phyloP scores from a whole-genome alignment of 768 basidiomycete species.

The Suillus bovinus region DNA sequence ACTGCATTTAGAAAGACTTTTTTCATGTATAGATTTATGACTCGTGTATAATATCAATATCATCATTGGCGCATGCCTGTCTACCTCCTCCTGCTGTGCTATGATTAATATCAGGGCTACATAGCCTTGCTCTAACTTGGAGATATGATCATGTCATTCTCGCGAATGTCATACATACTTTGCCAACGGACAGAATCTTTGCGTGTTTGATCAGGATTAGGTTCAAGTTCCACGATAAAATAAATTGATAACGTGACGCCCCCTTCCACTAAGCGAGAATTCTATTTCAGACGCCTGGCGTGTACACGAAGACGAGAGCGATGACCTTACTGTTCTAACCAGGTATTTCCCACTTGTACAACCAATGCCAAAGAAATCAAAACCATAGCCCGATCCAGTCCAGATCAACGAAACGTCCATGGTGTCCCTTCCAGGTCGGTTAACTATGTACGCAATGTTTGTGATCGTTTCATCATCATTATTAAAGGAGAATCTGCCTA shows the following conservation, averaged over 20 bases:
- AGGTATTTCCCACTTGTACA: background rate
- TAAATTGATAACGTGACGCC: background rate
- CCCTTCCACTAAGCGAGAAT: background rate
- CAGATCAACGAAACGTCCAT: background rate
- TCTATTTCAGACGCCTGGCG: background rate
- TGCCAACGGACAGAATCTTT: background rate
- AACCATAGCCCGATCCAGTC: background rate
- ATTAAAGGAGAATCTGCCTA: constrained; percentile 27
- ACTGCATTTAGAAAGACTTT: constrained; percentile 20
- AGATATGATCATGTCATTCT: background rate
- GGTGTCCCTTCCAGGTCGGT: background rate
- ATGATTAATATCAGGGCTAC: background rate
- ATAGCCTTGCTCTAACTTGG: background rate
- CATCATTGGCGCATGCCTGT: background rate
- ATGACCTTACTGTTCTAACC: background rate
- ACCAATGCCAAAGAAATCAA: background rate
- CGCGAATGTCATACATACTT: background rate
- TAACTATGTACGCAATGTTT: background rate
- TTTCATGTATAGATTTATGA: constrained; percentile 9
- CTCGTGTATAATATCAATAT: constrained; percentile 16
- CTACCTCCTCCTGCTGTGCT: background rate
- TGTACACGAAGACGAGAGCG: background rate
- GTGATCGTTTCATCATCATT: constrained; percentile 17
- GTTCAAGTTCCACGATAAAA: background rate
- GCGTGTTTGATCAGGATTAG: background rate